Evolutionary conservation across 2,329 filamentous ascomycete genomes (phyloP).

Genomic region (Laburnicola sp.): DNA sequence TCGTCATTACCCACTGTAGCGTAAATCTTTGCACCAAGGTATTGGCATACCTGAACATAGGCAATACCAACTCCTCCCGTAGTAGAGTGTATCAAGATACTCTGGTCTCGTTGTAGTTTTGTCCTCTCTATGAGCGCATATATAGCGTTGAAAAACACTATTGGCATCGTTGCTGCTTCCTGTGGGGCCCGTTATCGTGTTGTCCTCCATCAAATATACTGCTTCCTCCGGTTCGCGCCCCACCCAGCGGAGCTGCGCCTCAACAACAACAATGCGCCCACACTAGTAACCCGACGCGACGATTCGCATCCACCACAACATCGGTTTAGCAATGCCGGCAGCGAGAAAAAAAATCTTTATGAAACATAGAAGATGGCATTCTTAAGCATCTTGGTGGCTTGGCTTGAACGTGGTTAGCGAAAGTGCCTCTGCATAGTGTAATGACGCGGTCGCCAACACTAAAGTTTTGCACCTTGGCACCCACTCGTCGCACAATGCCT

Average conservation of each 20-base stretch:
- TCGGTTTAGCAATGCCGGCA: too few relatives aligned
- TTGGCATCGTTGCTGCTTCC: conserved; percentile 12
- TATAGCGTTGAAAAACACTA: conserved; percentile 3
- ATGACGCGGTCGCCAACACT: conserved; percentile 13
- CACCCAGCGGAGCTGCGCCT: too few relatives aligned
- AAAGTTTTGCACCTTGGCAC: background rate
- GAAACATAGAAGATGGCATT: too few relatives aligned
- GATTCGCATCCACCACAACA: too few relatives aligned
- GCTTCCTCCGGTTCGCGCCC: too few relatives aligned
- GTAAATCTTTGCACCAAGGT: conserved; percentile 4
- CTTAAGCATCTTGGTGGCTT: too few relatives aligned
- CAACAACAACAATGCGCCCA: too few relatives aligned
- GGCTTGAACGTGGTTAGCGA: conserved; percentile 11
- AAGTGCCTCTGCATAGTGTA: conserved; percentile 6
- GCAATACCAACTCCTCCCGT: conserved; percentile 24
- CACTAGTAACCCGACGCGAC: too few relatives aligned
- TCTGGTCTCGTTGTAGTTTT: conserved; percentile 32
- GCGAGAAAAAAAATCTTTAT: too few relatives aligned
- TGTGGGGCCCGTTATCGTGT: too few relatives aligned
- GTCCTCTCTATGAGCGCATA: conserved; percentile 26
- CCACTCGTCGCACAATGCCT: conserved; percentile 14
- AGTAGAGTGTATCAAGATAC: conserved; percentile 27
- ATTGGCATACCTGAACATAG: conserved; percentile 19
- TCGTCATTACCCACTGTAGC: conserved; percentile 28
- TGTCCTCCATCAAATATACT: too few relatives aligned